Percentiles rank a stretch among this genome's conserved stretches.
These are phyloP conservation scores for Rhynchosporium agropyri DNA, from an alignment of 2,329 filamentous ascomycete species.

Conservation along the genomic window DNA sequence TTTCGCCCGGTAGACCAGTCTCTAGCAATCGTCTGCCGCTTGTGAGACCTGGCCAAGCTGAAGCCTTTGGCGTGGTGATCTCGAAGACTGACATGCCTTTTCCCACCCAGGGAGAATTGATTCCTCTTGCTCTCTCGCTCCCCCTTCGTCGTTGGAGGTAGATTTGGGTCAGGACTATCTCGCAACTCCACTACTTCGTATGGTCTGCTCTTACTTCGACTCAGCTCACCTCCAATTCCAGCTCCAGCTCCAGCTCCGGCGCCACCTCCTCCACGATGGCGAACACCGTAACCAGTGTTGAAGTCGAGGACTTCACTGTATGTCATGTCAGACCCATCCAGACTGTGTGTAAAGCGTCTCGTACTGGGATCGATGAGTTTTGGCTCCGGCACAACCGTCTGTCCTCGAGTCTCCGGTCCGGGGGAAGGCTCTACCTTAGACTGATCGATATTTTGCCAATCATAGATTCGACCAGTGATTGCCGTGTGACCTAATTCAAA, in stretches of 20 bases:
- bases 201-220: conserved; percentile 17
- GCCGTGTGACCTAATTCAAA: conserved; percentile 19
- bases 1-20: conserved; percentile 72
- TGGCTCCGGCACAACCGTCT: conserved; percentile 6
- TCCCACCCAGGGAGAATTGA: conserved; percentile 49
- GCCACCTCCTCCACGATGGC: conserved; percentile 23
- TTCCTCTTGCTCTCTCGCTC: conserved; percentile 24
- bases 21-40: conserved; percentile 67
- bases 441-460: conserved; percentile 35
- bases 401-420: conserved; percentile 3
- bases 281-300: conserved; percentile 32
- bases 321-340: conserved; percentile 31
- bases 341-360: conserved; percentile 29
- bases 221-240: conserved; percentile 16
- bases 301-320: conserved; percentile 37
- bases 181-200: conserved; percentile 29
- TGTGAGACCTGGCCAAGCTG: conserved; percentile 57
- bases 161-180: conserved; percentile 30
- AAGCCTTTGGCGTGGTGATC: conserved; percentile 50
- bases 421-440: conserved; percentile 22
- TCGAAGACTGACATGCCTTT: conserved; percentile 57
- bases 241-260: no score
- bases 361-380: conserved; percentile 5
- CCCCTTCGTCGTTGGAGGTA: conserved; percentile 30
- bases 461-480: conserved; percentile 27